Base-by-base conservation (phyloP, 208 protist genomes). In the Angomonas deanei region DNA sequence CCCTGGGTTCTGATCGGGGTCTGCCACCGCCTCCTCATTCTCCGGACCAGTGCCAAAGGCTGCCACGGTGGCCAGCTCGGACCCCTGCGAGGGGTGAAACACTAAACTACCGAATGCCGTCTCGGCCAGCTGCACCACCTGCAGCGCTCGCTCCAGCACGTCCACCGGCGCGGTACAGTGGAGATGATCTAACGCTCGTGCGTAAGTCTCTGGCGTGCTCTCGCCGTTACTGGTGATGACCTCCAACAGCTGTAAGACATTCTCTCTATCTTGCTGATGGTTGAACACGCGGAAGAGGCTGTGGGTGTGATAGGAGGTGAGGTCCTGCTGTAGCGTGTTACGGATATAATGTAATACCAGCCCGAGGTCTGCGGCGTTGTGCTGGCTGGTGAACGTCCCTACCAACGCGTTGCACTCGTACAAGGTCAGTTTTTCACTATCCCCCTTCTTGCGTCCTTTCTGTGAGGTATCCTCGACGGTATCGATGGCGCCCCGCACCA, bases 201-300 rank as follows among this genome's bases (percentile, higher is more conserved):
- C 86, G 49, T 91, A 92, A 21, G 80, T 88, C 58, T 86, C 82
- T 23, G 80, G 67, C 13, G 80, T 79, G 27, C 75, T 71, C 10
- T 78, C 79, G 10, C 72, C 80, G 28, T 78, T 68, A 49, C 86
- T 66, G 47, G 63, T 32, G 71, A 95, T 86, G 42, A 93, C 75
- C 34, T 83, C 76, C 23, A 96, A 61, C 68, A 96, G 71, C 70
- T 93, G 82, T 58, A 88, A 56, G 19, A 78, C 78, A 56, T 82
- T 91, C 3, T 84, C 75, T 15, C 69, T 72, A 48, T 93, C 84
- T 6, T 74, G 78, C 33, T 80, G 71, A 47, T 88, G 80, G 73
- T 75, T 90, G 55, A 96, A 92, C 28, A 81, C 73, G 34, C 89
- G 89, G 42, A 96, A 74, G 24, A 96, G 68, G 3, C 84, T 62